A percentile compares a stretch with the other conserved stretches of the same genome.
phyloP scores from a whole-genome alignment of 768 basidiomycete species.

The Pholiota microspora region DNA sequence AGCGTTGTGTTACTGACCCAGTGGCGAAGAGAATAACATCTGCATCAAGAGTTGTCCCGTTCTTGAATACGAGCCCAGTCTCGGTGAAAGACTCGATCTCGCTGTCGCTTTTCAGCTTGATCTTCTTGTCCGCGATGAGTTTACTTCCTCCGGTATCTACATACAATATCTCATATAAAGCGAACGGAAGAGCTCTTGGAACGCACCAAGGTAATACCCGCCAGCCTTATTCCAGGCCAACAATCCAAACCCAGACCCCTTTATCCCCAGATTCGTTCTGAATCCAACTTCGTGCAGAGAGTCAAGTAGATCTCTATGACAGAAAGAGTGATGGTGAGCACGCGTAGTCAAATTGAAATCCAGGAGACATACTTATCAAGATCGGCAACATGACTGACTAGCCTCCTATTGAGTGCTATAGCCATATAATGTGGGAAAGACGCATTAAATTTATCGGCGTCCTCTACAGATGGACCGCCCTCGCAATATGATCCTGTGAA shows the following conservation, averaged over 20 bases:
- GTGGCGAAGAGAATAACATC: constrained; percentile 63
- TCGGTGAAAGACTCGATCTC: constrained; percentile 43
- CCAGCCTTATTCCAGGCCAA: constrained; percentile 31
- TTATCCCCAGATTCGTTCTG: constrained; percentile 37
- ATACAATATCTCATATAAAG: neutral
- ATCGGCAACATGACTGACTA: constrained; percentile 24
- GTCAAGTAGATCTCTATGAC: constrained; percentile 32
- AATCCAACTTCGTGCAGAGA: constrained; percentile 45
- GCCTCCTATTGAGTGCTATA: constrained; percentile 19
- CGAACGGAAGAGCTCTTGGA: neutral
- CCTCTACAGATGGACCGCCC: constrained; percentile 44
- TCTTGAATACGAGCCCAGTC: constrained; percentile 44
- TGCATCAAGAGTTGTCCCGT: constrained; percentile 44
- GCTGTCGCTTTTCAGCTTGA: constrained; percentile 67
- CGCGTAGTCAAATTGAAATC: too few species aligned
- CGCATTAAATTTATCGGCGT: constrained; percentile 49
- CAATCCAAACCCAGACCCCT: constrained; percentile 35
- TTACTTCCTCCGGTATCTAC: constrained; percentile 59
- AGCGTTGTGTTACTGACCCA: constrained; percentile 31
- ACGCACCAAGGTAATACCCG: constrained; percentile 37
- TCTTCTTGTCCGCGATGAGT: constrained; percentile 63
- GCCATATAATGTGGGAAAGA: constrained; percentile 39
- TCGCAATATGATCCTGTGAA: constrained; percentile 40
- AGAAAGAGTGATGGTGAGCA: too few species aligned
- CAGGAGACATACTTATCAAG: constrained; percentile 34